Conservation (phyloP, 768 basidiomycete species). For the Termitomyces sp. region DNA sequence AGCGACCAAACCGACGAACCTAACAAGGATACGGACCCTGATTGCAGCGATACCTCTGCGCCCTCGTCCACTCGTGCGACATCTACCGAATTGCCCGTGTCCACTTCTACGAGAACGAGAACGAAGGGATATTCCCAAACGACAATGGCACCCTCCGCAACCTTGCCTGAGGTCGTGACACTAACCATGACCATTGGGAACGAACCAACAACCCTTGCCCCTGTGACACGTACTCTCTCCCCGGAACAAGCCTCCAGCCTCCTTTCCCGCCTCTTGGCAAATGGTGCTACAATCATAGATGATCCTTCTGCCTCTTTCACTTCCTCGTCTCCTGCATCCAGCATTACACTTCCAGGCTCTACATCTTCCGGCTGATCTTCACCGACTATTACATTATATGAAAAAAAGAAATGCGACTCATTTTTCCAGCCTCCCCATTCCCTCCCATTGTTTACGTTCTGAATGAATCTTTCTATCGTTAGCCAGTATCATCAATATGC, state of each 20-base stretch:
- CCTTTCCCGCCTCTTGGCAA: constrained; percentile 36
- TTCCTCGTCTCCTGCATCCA: neutral
- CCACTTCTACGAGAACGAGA: neutral
- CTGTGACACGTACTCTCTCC: constrained; percentile 41
- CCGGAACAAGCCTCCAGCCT: constrained; percentile 42
- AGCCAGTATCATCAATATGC: too few relatives aligned
- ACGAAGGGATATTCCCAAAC: constrained; percentile 1
- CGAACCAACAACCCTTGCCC: constrained; percentile 26
- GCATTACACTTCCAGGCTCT: neutral
- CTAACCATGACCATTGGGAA: constrained; percentile 31
- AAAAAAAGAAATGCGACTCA: too few relatives aligned
- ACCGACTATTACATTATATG: too few relatives aligned
- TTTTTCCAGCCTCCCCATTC: too few relatives aligned
- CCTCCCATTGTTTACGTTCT: too few relatives aligned
- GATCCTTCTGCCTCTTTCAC: neutral
- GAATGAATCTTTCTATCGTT: too few relatives aligned
- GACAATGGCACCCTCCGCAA: constrained; percentile 2
- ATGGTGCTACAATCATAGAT: constrained; percentile 19
- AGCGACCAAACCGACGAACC: neutral
- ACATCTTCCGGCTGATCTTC: too few relatives aligned
- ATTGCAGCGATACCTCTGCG: neutral
- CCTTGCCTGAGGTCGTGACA: constrained; percentile 23
- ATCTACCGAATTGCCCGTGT: too few relatives aligned
- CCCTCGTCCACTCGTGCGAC: neutral
- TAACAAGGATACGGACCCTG: neutral